Evolutionary conservation across 2,329 filamentous ascomycete species (phyloP).

Genomic region (Byssothecium circinans): DNA sequence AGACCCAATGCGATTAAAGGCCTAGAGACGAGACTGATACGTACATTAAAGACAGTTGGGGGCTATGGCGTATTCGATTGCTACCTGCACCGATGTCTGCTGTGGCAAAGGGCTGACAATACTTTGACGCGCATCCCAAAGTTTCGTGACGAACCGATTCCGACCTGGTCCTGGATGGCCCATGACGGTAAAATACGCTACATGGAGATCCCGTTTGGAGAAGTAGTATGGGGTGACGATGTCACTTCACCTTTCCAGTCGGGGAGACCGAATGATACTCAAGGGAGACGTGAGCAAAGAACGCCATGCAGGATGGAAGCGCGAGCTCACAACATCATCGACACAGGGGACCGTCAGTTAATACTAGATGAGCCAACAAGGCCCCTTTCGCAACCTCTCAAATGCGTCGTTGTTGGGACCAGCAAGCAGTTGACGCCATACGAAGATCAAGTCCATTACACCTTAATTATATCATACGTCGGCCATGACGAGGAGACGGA

Average conservation of each 20-base stretch:
- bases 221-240: conserved; percentile 7
- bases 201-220: conserved; percentile 2
- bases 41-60: conserved; percentile 6
- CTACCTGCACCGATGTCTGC: conserved; percentile 18
- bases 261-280: conserved; percentile 10
- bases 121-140: conserved; percentile 11
- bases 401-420: conserved; percentile 1
- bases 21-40: conserved; percentile 16
- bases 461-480: neutral
- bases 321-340: conserved; percentile 1
- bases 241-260: neutral
- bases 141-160: conserved; percentile 5
- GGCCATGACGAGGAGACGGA: neutral
- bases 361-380: conserved; percentile 1
- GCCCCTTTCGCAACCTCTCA: neutral
- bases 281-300: neutral
- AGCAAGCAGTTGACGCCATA: neutral
- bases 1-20: conserved; percentile 18
- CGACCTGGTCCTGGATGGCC: conserved; percentile 22
- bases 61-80: conserved; percentile 17
- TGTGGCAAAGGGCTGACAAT: conserved; percentile 14
- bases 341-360: conserved; percentile 7
- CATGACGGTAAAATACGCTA: conserved; percentile 8
- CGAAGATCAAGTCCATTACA: neutral
- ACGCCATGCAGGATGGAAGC: conserved; percentile 1